Evolutionary conservation across 805 yeast genomes (phyloP), one percentile per base, ranked within the genome.

Genomic region (Suhomyces vadensis): DNA sequence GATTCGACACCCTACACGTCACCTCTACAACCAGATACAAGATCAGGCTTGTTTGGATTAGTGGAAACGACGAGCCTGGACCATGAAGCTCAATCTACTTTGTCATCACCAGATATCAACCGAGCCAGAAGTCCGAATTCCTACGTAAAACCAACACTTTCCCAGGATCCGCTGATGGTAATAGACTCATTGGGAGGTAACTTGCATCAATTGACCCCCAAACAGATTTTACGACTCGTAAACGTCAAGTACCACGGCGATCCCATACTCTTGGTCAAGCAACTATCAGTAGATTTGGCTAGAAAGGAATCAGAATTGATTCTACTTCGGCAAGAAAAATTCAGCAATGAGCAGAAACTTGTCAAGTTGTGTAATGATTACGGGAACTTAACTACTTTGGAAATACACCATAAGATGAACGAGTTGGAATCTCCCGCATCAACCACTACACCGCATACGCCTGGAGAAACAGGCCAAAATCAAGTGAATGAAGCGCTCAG

Each of bases 281-380:
- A 77, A 50, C 56, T 78, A 14, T 73, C 81, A 0, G 48, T 64
- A 2, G 82, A 78, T 42, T 53, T 78, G 47, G 75, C 79, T 1
- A 59, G 63, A 26, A 64, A 78, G 26, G 81, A 78, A 42, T 64
- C 74, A 1, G 79, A 77, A 49, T 60, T 77, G 35, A 59, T 69
- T 2, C 50, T 73, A 14, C 50, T 68, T 29, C 61, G 75, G 8
- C 56, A 60, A 42, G 61, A 59, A 29, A 58, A 61, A 44, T 61
- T 69, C 40, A 40, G 48, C 16, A 53, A 66, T 16, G 75, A 71
- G 44, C 71, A 65, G 33, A 57, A 53, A 25, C 54, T 72, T 35
- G 49, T 59, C 16, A 57, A 56, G 29, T 41, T 73, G 11, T 57
- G 69, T 37, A 61, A 56, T 25, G 71, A 69, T 37, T 63, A 63